Conservation (phyloP, 176 grass and related monocot species). For the Otatea glauca region DNA sequence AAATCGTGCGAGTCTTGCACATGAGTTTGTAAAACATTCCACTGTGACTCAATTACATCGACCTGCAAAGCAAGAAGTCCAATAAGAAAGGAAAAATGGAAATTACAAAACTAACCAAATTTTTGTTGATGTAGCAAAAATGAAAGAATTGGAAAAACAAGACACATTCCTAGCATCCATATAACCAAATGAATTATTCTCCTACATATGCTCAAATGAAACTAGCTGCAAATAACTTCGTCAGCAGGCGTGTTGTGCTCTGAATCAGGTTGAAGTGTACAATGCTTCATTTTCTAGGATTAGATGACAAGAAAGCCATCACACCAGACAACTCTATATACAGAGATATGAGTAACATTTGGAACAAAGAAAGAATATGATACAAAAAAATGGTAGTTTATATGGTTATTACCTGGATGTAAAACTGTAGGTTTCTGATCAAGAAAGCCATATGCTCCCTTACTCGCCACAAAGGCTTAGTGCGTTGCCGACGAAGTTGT, state of each 20-base stretch:
- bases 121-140: background rate
- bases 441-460: conserved; percentile 99
- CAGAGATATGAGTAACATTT: background rate
- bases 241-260: background rate
- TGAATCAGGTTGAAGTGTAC: background rate
- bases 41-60: conserved; percentile 98
- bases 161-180: conserved; percentile 16
- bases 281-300: background rate
- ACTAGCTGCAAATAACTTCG: conserved; percentile 2
- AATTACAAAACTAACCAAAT: conserved; percentile 25
- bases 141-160: background rate
- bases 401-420: conserved; percentile 77
- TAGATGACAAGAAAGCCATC: conserved; percentile 23
- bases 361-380: conserved; percentile 4
- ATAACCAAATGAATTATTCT: conserved; percentile 28
- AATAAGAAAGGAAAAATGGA: background rate
- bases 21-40: conserved; percentile 96
- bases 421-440: conserved; percentile 97
- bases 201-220: background rate
- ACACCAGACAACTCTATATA: background rate
- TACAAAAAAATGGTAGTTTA: background rate
- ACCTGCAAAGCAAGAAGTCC: conserved; percentile 55
- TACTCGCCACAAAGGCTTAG: conserved; percentile 90
- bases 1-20: conserved; percentile 99
- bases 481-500: conserved; percentile 58